Evolutionary conservation across 495 filamentous ascomycete genomes (phyloP).

Genomic region (Lasiosphaeria hispida): DNA sequence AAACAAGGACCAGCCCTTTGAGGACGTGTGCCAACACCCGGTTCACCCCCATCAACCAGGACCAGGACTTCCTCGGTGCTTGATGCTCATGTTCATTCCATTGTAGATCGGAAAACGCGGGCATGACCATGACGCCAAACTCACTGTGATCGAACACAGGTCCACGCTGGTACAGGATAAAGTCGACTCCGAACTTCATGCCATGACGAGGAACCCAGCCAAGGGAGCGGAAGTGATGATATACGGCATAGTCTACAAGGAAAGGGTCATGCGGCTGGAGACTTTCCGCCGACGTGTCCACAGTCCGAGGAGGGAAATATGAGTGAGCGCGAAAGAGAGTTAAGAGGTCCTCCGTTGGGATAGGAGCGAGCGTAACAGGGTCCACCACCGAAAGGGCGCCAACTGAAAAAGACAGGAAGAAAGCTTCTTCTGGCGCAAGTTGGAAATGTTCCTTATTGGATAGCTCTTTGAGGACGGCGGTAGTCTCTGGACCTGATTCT

Average conservation of each 20-base stretch:
- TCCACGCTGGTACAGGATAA: conserved; percentile 89
- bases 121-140: conserved; percentile 81
- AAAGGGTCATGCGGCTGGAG: conserved; percentile 73
- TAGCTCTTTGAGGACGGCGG: conserved; percentile 34
- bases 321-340: conserved; percentile 64
- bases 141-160: conserved; percentile 93
- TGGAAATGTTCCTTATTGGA: conserved; percentile 88
- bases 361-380: conserved; percentile 46
- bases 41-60: conserved; percentile 89
- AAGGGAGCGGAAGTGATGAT: conserved; percentile 94
- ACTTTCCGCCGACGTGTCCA: conserved; percentile 30
- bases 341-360: conserved; percentile 56
- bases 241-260: conserved; percentile 79
- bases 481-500: neutral
- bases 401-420: conserved; percentile 83
- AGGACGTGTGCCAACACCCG: conserved; percentile 84
- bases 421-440: conserved; percentile 82
- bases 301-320: conserved; percentile 58
- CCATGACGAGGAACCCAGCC: conserved; percentile 95
- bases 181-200: conserved; percentile 93
- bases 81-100: conserved; percentile 59
- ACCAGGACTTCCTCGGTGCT: conserved; percentile 63
- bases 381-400: conserved; percentile 71
- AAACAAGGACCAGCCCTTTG: conserved; percentile 84
- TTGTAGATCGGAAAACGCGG: conserved; percentile 71